Base-by-base conservation (phyloP, 768 basidiomycete genomes). In the Gautieria morchelliformis region DNA sequence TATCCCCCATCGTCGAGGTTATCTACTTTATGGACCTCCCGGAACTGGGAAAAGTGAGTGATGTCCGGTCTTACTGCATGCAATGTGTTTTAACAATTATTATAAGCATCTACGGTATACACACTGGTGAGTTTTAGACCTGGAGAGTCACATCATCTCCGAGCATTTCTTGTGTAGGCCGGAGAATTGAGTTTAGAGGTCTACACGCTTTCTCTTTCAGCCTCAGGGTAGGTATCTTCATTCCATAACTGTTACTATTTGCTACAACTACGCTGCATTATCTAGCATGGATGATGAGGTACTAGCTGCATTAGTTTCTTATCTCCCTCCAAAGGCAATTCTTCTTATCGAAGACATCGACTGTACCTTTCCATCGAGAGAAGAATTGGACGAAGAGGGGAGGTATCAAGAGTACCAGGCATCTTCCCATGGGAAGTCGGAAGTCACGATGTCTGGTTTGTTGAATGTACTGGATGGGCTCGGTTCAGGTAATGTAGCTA, bases 261-360 rank as follows among this genome's bases (percentile, higher is more conserved):
- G 11, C 20, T 17, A 11, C 9, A 14, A 33, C 56, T 20, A 44
- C 2, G 10, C 14, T 50, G 15, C 35, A 52, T 42, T 33, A 3
- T 37, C 35, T 58, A 79, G 78, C 32, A 72, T 82, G 48, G 77
- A 81, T 57, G 81, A 83, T 59, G 62, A 67, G 0, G 74, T 72
- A 63, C 70, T 83, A 1, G 72, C 76, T 55, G 70, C 73, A 9
- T 75, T 76, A 1, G 74, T 75, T 3, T 67, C 75, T 3, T 68
- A 71, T 6, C 74, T 79, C 12, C 80, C 81, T 1, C 78, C 79
- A 58, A 67, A 75, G 33, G 75, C 76, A 19, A 81, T 83, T 35
- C 70, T 82, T 47, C 70, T 82, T 8, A 77, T 83, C 49, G 80
- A 82, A 64, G 81, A 83, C 60, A 82, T 82, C 46, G 82, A 83